Evolutionary conservation across 345 rosid species (phyloP), one percentile per base, ranked within the genome.

Genomic region (Rhodamnia argentea): DNA sequence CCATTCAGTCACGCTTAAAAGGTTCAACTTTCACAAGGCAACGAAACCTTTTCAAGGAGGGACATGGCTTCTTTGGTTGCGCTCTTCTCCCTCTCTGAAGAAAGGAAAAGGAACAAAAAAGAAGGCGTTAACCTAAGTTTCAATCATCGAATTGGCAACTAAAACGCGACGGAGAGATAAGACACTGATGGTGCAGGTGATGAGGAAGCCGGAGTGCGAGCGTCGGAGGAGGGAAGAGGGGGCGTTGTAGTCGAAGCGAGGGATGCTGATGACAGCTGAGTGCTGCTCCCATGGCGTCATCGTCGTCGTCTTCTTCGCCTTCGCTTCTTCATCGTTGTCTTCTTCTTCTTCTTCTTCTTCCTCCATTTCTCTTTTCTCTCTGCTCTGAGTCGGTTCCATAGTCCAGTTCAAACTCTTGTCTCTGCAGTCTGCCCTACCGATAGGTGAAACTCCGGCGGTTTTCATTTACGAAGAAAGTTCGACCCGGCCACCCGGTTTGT

Each of bases 261-360:
- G 98, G 18, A 97, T 87, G 94, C 92, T 94, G 89, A 97, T 95
- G 62, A 94, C 91, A 40, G 89, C 89, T 1, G 94, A 92, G 88
- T 95, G 97, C 90, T 95, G 98, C 87, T 95, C 98, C 98, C 98
- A 95, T 51, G 98, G 96, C 58, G 93, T 88, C 94, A 94, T 90
- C 86, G 83, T 47, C 87, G 10, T 4, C 84, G 18, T 86, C 85
- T 42, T 10, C 12, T 42, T 42, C 44, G 44, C 44, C 44, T 42
- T 42, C 44, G 44, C 44, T 42, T 42, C 44, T 42, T 42, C 44
- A 42, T 42, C 44, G 44, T 42, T 42, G 44, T 42, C 44, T 42
- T 42, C 44, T 42, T 42, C 44, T 42, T 42, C 44, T 52, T 26
- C 22, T 20, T 64, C 52, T 50, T 58, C 15, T 60, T 84, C 89